phyloP scores from a whole-genome alignment of 1,139 yeast species.

The Waltiozyma sp. region DNA sequence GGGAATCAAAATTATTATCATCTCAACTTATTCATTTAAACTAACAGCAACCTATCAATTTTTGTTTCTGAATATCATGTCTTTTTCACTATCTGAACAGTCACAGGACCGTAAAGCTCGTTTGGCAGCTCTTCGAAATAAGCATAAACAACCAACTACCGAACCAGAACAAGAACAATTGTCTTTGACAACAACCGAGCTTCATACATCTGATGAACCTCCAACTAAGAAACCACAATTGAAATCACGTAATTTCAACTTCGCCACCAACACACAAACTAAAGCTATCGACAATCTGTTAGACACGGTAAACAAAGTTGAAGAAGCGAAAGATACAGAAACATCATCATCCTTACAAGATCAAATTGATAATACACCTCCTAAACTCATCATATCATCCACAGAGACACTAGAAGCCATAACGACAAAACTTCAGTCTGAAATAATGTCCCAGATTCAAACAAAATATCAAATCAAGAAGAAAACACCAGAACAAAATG shows the following conservation, averaged over 20 bases:
- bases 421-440: background rate
- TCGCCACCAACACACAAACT: background rate
- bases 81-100: background rate
- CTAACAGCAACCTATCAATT: too few species aligned
- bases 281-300: background rate
- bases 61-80: background rate
- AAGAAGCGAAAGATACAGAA: too few species aligned
- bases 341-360: too few species aligned
- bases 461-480: background rate
- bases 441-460: background rate
- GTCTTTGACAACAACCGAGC: background rate
- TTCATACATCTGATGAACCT: background rate
- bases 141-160: background rate
- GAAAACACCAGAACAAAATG: slow-evolving; percentile 1
- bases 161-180: background rate
- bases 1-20: too few species aligned
- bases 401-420: background rate
- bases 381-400: background rate
- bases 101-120: background rate
- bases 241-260: background rate
- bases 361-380: background rate
- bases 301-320: too few species aligned
- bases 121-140: background rate
- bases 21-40: too few species aligned
- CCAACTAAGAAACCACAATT: background rate